Base-by-base conservation (phyloP, 352 stramenopile species). In the Globisporangium nunn region DNA sequence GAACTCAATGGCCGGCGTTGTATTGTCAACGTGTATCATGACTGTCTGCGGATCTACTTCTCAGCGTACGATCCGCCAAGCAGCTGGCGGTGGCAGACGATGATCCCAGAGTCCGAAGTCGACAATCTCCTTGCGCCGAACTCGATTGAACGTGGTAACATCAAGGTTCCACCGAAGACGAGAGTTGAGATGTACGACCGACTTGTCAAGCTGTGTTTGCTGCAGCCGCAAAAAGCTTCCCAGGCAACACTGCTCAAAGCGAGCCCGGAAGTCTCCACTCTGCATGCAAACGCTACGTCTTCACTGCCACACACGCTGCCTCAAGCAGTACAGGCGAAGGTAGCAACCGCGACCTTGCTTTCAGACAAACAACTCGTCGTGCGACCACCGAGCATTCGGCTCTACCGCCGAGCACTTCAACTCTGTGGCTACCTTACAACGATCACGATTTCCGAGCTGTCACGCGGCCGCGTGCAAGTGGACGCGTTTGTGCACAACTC, bases 21-120 rank as follows among this genome's bases (percentile, higher is more conserved):
- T 30, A 57, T 93, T 11, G 50, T 92, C n/a, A 83, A 56, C 10
- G 64, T 93, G 23, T 88, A 73, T 33, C 84, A 89, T 46, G 81
- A 93, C 58, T 91, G 78, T 49, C 62, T 74, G 50, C 72, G 75
- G 37, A 63, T 91, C 29, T 93, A 74, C 49, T 79, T 87, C 37
- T 85, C 59, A 28, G 79, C 67, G 4, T 93, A 93, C 63, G 77
- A 87, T 6, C 81, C 84, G 0, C 57, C 54, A 1, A 73, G 68
- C 5, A 74, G 72, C 44, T 74, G 67, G 29, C 56, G 70, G 6
- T 91, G 81, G 81, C 68, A 83, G 33, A 70, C 68, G 3, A 61
- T 69, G 5, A 70, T 93, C 17, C 61, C 62, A 0, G 79, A 93
- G 47, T 51, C 74, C 6, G 61, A 88, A 5, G 71, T 92, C 28